These are phyloP conservation scores for Pachyrhizus erosus DNA, from an alignment of 306 rosid species.

Conservation along the genomic window DNA sequence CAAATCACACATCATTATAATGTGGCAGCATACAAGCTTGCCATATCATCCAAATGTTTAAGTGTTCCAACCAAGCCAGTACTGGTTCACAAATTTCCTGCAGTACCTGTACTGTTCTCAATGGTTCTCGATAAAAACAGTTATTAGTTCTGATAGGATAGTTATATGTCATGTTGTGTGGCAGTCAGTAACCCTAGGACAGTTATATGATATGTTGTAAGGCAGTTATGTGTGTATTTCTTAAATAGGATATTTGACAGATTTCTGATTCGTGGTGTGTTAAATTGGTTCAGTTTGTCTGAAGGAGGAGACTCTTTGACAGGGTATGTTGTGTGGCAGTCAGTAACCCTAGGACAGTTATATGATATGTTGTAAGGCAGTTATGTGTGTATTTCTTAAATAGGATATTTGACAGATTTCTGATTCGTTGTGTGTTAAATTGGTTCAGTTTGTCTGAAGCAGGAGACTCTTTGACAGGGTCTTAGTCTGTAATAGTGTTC, in stretches of 20 bases:
- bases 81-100: not conserved
- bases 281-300: not conserved
- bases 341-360: not conserved
- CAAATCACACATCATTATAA: not conserved
- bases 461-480: not conserved
- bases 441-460: not conserved
- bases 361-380: not conserved
- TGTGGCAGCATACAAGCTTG: slow-evolving; percentile 14
- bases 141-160: not conserved
- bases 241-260: not conserved
- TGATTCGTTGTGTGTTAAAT: not conserved
- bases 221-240: not conserved
- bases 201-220: not conserved
- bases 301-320: no score
- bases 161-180: not conserved
- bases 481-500: not conserved
- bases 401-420: not conserved
- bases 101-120: not conserved
- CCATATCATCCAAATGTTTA: not conserved
- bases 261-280: not conserved
- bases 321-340: not conserved
- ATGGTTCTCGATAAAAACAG: slow-evolving; percentile 5
- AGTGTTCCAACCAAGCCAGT: not conserved
- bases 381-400: not conserved
- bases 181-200: not conserved